Evolutionary conservation across 192 early-diverging fungal genomes (phyloP).

Genomic region (Coemansia sp.): DNA sequence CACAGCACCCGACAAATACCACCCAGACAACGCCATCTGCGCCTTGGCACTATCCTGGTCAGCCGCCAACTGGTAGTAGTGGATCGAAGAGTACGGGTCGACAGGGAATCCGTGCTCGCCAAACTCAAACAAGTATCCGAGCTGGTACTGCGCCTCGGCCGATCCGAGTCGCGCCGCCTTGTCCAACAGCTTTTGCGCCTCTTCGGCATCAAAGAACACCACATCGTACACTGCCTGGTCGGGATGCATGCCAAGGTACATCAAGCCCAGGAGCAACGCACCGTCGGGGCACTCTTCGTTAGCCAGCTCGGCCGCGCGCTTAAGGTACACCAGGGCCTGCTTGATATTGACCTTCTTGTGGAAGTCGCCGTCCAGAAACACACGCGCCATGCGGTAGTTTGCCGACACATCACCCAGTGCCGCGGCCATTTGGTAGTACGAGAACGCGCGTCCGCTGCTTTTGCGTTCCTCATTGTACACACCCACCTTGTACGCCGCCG

Average conservation of each 20-base stretch:
- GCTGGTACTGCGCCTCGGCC: constrained; percentile 66
- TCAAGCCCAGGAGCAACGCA: constrained; percentile 70
- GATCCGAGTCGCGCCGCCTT: constrained; percentile 74
- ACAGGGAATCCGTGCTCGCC: constrained; percentile 65
- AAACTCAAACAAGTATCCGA: constrained; percentile 79
- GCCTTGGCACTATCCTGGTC: constrained; percentile 74
- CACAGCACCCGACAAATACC: constrained; percentile 78
- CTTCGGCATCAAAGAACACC: constrained; percentile 70
- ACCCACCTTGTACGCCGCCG: constrained; percentile 66
- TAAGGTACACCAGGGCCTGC: constrained; percentile 79
- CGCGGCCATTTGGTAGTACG: constrained; percentile 68
- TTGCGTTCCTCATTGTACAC: constrained; percentile 61
- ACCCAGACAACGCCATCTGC: constrained; percentile 82
- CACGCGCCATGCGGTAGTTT: constrained; percentile 73
- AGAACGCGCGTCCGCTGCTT: constrained; percentile 59
- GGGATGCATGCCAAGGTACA: constrained; percentile 71
- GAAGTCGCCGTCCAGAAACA: constrained; percentile 71
- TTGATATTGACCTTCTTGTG: constrained; percentile 64
- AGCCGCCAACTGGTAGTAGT: constrained; percentile 79
- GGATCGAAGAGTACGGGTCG: constrained; percentile 64
- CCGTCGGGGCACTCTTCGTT: constrained; percentile 65
- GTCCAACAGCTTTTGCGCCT: constrained; percentile 68
- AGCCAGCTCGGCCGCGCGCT: constrained; percentile 72
- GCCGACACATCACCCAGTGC: constrained; percentile 60
- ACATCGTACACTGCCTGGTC: constrained; percentile 57